Base-by-base conservation (phyloP, 2,329 filamentous ascomycete genomes). In the Trichophyton equinum region DNA sequence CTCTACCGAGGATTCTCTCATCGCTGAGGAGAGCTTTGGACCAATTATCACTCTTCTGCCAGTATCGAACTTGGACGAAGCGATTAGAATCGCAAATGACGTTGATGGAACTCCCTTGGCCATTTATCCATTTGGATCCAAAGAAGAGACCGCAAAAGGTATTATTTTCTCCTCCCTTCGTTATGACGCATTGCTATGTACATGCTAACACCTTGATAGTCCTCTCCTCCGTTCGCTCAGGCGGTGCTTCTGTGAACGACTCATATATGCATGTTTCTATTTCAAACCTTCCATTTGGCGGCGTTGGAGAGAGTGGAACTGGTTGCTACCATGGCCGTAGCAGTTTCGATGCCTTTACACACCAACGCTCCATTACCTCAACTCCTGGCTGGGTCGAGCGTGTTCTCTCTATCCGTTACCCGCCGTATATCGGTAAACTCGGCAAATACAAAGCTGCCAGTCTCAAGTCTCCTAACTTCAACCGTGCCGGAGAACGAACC, bases 11-110 rank as follows among this genome's bases (percentile, higher is more conserved):
- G 92, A 96, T 75, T 81, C 86, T 6, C 83, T 96, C 74, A 82
- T 96, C 69, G 76, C 77, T 25, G 84, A 95, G 64, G 94, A 99
- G 77, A 89, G 86, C 49, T 99, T 99, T 71, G 94, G 92, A 5
- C 94, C 94, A n/a, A 80, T 96, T 62, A 90, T 95, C 66, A 86
- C 89, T 64, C 84, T 97, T 64, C 77, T 95, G 60, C 82, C 90
- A 0, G 86, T 90, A 60, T 82, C 89, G 65, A 81, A 84, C 67
- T 79, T 96, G n/a, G 88, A 95, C 65, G 84, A 95, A 68, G 92
- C 91, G 57, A 91, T 97, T 71, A 80, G 80, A 44, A 83, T 91
- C 65, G 89, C 89, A 64, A 92, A 95, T 73, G 77, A 82, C 60
- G 82, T 96, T 57, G 86, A 95, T 73, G 81, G 85, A 58, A 96